A percentile compares a stretch with the other conserved stretches of the same genome.
phyloP scores from a whole-genome alignment of 2,329 filamentous ascomycete genomes.

The Botrytis pseudocinerea region DNA sequence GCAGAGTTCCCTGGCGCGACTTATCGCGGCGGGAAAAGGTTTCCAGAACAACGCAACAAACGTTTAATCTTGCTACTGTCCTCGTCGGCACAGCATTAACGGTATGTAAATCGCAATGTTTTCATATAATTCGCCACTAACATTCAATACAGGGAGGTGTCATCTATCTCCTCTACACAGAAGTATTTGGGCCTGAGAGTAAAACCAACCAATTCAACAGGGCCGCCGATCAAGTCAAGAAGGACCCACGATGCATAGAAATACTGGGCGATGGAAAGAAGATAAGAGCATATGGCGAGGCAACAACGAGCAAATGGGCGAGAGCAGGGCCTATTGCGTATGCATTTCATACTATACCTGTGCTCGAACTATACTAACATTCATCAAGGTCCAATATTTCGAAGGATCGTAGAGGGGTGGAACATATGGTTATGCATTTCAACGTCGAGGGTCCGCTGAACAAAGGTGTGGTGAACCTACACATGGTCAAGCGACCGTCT shows the following conservation, averaged over 20 bases:
- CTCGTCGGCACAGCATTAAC: conserved; percentile 74
- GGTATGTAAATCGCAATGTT: conserved; percentile 48
- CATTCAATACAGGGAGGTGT: conserved; percentile 63
- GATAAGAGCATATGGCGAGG: conserved; percentile 80
- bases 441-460: conserved; percentile 78
- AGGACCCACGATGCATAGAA: conserved; percentile 68
- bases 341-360: conserved; percentile 15
- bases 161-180: conserved; percentile 73
- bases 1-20: conserved; percentile 76
- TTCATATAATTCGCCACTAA: conserved; percentile 20
- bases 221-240: conserved; percentile 75
- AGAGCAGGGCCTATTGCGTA: conserved; percentile 63
- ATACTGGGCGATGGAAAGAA: conserved; percentile 73
- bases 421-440: conserved; percentile 85
- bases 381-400: conserved; percentile 59
- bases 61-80: conserved; percentile 81
- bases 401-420: conserved; percentile 71
- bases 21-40: conserved; percentile 77
- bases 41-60: conserved; percentile 83
- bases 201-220: conserved; percentile 88
- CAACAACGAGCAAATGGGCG: conserved; percentile 80
- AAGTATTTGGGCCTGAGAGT: conserved; percentile 82
- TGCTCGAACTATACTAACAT: background rate
- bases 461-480: conserved; percentile 71
- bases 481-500: conserved; percentile 69